Base-by-base conservation (phyloP, 2,329 filamentous ascomycete genomes). In the Pseudocercospora vitis region DNA sequence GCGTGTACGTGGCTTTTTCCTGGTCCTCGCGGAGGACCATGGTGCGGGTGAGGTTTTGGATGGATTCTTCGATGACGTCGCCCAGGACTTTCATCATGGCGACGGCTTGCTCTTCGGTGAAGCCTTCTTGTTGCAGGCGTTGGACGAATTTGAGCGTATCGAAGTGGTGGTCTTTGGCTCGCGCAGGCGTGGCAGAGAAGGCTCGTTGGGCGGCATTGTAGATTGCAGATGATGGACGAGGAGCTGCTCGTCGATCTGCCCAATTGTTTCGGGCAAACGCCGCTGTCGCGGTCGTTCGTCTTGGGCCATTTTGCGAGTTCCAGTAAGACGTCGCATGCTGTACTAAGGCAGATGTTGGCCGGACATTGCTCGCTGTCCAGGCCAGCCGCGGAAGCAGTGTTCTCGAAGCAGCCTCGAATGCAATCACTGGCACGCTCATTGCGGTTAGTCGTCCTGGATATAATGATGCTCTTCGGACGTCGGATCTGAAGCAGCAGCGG, bases 71-170 rank as follows among this genome's bases (percentile, higher is more conserved):
- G 61, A 99, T 96, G 7, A 97, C 92, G 71, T 97, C 91, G 73
- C 91, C 91, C 32, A 99, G 78, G 5, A 97, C 89, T 70, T 89
- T 89, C 94, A 99, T 97, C 88, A 96, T 94, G n/a, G 94, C 92
- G 21, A 90, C 91, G 2, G 91, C 86, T 74, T 99, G 94, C 63
- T 91, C 88, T 72, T 97, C 92, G 19, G 90, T 96, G 71, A 97
- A 96, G 0, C 94, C 94, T 71, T 99, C 94, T 62, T 83, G 83
- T 71, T 92, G 86, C 33, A 99, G 78, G 48, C 89, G 81, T 74
- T 96, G 89, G 32, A 99, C 91, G 70, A 99, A 96, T 75, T 96
- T 96, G 58, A 99, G 82, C 0, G 94, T 99, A 73, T 99, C 94
- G 70, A 99, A 99, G 73, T 99, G 91, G 73, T 99, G 94, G 66